Evolutionary conservation across 495 filamentous ascomycete species (phyloP).

Genomic region (Lasiosphaeria ovina): DNA sequence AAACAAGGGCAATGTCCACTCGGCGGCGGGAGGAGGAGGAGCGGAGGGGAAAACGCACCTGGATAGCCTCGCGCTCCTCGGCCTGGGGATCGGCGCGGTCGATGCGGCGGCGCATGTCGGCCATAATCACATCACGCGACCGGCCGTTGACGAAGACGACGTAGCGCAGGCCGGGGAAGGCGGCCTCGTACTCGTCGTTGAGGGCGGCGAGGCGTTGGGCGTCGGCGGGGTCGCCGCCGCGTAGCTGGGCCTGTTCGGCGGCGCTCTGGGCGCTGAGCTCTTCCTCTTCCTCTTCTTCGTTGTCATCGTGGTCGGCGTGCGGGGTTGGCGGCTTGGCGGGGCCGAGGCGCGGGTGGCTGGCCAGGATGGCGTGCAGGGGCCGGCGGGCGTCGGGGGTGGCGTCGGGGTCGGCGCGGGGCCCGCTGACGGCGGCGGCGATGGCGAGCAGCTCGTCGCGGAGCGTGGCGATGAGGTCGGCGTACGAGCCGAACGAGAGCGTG

Average conservation of each 20-base stretch:
- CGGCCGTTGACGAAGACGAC: constrained; percentile 93
- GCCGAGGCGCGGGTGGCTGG: constrained; percentile 86
- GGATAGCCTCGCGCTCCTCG: constrained; percentile 74
- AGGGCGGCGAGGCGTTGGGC: constrained; percentile 58
- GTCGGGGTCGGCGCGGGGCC: constrained; percentile 8
- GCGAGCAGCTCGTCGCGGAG: constrained; percentile 56
- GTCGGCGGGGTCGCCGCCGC: constrained; percentile 43
- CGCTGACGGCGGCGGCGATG: constrained; percentile 41
- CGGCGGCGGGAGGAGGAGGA: not conserved
- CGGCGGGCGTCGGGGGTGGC: constrained; percentile 10
- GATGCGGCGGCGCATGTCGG: constrained; percentile 80
- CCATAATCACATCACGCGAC: constrained; percentile 69
- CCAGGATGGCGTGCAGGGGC: constrained; percentile 62
- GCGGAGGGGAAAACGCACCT: constrained; percentile 49
- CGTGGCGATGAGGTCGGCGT: constrained; percentile 27
- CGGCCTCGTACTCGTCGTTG: constrained; percentile 79
- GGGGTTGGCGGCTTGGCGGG: constrained; percentile 21
- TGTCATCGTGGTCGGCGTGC: not conserved
- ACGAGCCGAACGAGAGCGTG: constrained; percentile 55
- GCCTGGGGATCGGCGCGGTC: constrained; percentile 59
- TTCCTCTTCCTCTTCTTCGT: constrained; percentile 53
- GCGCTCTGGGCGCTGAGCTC: constrained; percentile 64
- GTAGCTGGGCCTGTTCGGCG: constrained; percentile 76
- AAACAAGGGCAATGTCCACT: too few relatives aligned
- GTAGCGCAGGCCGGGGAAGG: constrained; percentile 82